Percentiles rank a stretch among this genome's conserved stretches.
Evolutionary conservation across 1,139 yeast genomes (phyloP).

Genomic region (Kodamaea plutei): DNA sequence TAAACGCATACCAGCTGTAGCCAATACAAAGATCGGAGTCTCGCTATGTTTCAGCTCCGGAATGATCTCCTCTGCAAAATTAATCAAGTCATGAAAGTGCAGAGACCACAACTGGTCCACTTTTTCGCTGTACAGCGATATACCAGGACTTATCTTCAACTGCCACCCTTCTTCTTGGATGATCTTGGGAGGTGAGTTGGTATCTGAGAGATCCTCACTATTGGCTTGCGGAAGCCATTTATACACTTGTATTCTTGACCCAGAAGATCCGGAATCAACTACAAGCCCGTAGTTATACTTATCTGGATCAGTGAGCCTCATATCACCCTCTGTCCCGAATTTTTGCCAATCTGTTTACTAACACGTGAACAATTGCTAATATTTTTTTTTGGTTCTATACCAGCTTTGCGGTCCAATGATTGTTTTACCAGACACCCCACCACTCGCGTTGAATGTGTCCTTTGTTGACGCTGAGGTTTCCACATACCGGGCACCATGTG

Average conservation of each 20-base stretch:
- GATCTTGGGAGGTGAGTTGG: constrained; percentile 60
- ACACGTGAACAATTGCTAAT: constrained; percentile 1
- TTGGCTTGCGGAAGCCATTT: constrained; percentile 54
- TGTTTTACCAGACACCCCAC: constrained; percentile 16
- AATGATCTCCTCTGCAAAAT: constrained; percentile 55
- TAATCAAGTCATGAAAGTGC: constrained; percentile 53
- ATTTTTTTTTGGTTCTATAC: too few relatives aligned
- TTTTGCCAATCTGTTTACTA: too few relatives aligned
- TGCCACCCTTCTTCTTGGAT: constrained; percentile 58
- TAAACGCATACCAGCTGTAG: constrained; percentile 82
- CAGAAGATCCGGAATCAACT: constrained; percentile 79
- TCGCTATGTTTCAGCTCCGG: constrained; percentile 49
- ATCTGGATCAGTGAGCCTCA: not conserved
- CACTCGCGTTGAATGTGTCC: constrained; percentile 8
- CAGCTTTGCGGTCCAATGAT: too few relatives aligned
- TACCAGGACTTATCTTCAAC: constrained; percentile 62
- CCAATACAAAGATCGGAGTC: constrained; percentile 70
- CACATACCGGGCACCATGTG: not conserved
- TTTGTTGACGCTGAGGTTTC: constrained; percentile 1
- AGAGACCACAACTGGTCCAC: constrained; percentile 52
- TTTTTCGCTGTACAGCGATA: constrained; percentile 47
- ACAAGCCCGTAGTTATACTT: constrained; percentile 58
- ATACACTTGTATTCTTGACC: constrained; percentile 69
- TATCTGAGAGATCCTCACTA: constrained; percentile 19
- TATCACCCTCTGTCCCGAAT: too few relatives aligned